These are phyloP conservation scores for Xylariaceae sp. DNA, from an alignment of 2,329 filamentous ascomycete species.

Conservation along the genomic window DNA sequence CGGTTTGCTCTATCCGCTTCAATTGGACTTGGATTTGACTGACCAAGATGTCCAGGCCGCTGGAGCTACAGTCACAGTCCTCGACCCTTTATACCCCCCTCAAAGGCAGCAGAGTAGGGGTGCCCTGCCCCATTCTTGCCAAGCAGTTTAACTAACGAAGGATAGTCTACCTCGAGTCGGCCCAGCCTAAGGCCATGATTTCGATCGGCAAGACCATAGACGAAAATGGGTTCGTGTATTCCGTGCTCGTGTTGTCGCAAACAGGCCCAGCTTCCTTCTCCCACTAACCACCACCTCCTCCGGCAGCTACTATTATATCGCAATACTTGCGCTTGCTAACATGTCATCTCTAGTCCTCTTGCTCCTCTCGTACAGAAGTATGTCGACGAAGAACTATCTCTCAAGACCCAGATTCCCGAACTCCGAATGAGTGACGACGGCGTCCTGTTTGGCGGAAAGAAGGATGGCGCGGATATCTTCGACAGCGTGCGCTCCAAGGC, in stretches of 20 bases:
- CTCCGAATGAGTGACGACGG: constrained; percentile 76
- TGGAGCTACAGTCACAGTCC: constrained; percentile 67
- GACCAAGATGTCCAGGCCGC: constrained; percentile 43
- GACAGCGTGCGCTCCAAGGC: constrained; percentile 56
- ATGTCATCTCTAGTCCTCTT: constrained; percentile 52
- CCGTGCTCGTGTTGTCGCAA: constrained; percentile 5
- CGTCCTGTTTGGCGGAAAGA: constrained; percentile 69
- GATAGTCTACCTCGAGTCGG: constrained; percentile 76
- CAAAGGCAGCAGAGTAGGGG: constrained; percentile 70
- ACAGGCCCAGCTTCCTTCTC: constrained; percentile 1
- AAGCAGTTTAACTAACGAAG: neutral
- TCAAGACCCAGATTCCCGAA: constrained; percentile 77
- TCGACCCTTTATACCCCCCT: constrained; percentile 84
- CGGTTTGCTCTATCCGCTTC: constrained; percentile 32
- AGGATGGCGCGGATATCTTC: constrained; percentile 72
- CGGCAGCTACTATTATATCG: no score
- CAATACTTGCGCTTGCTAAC: no score
- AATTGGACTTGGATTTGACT: constrained; percentile 49
- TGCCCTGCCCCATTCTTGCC: no score
- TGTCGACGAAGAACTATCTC: constrained; percentile 72
- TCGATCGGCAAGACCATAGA: constrained; percentile 74
- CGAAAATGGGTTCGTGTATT: constrained; percentile 63
- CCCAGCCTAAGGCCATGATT: constrained; percentile 74
- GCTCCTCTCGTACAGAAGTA: constrained; percentile 61
- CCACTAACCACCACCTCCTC: no score